Base-by-base conservation (phyloP, 495 filamentous ascomycete species). In the Lepidopterella palustris region DNA sequence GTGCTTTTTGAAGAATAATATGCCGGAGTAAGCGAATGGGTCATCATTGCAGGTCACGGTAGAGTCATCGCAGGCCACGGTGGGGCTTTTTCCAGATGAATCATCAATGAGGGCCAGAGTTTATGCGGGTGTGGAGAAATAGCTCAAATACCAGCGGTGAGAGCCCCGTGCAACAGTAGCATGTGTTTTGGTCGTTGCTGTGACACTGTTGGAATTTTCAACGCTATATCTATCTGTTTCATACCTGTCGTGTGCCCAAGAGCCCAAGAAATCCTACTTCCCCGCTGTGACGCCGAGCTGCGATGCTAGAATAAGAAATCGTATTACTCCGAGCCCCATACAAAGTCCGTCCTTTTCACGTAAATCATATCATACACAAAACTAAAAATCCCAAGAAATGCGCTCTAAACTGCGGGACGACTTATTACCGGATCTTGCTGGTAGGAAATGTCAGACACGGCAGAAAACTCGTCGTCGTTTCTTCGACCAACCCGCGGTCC, bases 401-500 rank as follows among this genome's bases (percentile, higher is more conserved):
- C 8, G 3, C 55, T 15, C 59, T 40, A 66, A 10, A 62, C 60
- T 3, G 28, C 32, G 21, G 63, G 39, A 28, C 59, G 39, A 11
- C 9, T n/a, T 6, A 59, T 55, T n/a, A 57, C 54, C n/a, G 59
- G 63, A 23, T 66, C 59, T 5, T 62, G 28, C 47, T 66, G 63
- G 39, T 66, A 62, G 15, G 63, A 66, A 13, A 66, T 9, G 32
- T 64, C 64, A 15, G 60, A 63, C 26, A 67, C 61, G 1, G 55
- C 61, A 9, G 57, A 60, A 26, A 67, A 25, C 0, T 31, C 29
- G 23, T 67, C 64, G 4, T 40, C 25, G 15, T 51, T 28, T 42
- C 57, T 53, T 39, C 53, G 32, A 20, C 32, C 52, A 31, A 23
- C n/a, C 21, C 20, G 29, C 9, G 23, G 52, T 20, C 15, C 11